phyloP scores from a whole-genome alignment of 306 rosid genomes.

The Cucurbita pepo region DNA sequence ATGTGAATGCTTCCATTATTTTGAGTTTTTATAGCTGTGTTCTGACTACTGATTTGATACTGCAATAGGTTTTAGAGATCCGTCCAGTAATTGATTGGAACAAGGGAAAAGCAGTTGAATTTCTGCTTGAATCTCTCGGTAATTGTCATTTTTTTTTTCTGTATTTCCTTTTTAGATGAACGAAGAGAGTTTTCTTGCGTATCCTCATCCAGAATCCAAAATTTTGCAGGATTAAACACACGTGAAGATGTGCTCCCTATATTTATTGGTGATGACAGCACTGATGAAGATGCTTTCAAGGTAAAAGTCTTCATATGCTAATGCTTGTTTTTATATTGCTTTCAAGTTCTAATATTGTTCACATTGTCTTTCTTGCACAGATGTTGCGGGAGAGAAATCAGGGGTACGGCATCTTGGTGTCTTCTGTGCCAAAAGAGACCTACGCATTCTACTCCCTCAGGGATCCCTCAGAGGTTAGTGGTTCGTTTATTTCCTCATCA shows the following conservation, averaged over 20 bases:
- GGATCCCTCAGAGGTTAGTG: constrained; percentile 53
- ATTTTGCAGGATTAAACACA: constrained; percentile 36
- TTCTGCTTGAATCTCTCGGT: constrained; percentile 82
- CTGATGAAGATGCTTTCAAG: constrained; percentile 95
- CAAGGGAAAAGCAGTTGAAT: constrained; percentile 96
- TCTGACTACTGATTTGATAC: neutral
- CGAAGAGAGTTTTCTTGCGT: neutral
- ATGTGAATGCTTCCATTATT: neutral
- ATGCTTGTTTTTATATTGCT: neutral
- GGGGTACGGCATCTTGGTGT: constrained; percentile 79
- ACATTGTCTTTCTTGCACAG: constrained; percentile 13
- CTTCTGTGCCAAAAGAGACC: constrained; percentile 62
- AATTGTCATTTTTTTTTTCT: neutral
- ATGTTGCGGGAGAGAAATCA: constrained; percentile 38
- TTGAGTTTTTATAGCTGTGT: too few species aligned
- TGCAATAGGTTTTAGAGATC: constrained; percentile 74
- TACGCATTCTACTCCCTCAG: constrained; percentile 62
- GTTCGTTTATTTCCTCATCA: neutral
- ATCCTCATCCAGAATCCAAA: neutral
- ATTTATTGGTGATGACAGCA: constrained; percentile 77
- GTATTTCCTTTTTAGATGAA: neutral
- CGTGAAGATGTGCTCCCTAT: constrained; percentile 60
- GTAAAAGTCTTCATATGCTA: constrained; percentile 5
- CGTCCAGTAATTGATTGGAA: constrained; percentile 94
- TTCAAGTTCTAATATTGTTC: neutral